phyloP scores from a whole-genome alignment of 2,329 filamentous ascomycete genomes.

The Anthostomella pinea region DNA sequence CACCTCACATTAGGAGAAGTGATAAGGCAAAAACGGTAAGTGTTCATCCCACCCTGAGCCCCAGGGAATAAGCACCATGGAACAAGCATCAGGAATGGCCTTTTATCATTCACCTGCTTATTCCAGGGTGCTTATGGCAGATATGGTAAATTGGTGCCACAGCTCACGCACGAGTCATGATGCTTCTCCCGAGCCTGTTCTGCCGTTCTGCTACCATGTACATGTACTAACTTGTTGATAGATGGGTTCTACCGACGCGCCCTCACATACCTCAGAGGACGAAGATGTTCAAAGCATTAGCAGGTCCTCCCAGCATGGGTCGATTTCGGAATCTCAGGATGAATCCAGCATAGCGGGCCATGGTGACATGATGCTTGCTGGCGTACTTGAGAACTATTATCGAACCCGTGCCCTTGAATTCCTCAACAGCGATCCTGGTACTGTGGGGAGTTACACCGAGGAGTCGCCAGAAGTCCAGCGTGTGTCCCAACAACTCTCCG shows the following conservation, averaged over 20 bases:
- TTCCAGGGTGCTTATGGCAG: too few species aligned
- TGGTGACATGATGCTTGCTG: constrained; percentile 32
- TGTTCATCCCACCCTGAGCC: too few species aligned
- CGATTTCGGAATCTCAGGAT: constrained; percentile 15
- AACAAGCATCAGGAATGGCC: too few species aligned
- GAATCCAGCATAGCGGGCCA: constrained; percentile 24
- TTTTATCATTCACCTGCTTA: too few species aligned
- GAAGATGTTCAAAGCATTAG: constrained; percentile 20
- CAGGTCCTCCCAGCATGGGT: constrained; percentile 9
- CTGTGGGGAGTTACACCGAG: constrained; percentile 21
- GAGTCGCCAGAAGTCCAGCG: constrained; percentile 28
- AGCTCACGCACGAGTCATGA: too few species aligned
- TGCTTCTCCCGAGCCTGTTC: too few species aligned
- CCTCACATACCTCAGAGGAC: constrained; percentile 9
- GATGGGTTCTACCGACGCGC: constrained; percentile 18
- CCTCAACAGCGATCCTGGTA: constrained; percentile 24
- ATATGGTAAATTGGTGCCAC: too few species aligned
- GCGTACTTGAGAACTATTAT: constrained; percentile 31
- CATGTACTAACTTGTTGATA: too few species aligned
- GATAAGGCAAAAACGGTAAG: too few species aligned
- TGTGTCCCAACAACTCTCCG: constrained; percentile 23
- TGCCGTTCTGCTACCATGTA: too few species aligned
- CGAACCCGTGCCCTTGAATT: constrained; percentile 28
- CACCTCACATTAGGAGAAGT: too few species aligned
- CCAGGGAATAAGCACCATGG: too few species aligned